These are phyloP conservation scores for Blastobotrys chiropterorum DNA, from an alignment of 805 yeast genomes.

Conservation along the genomic window DNA sequence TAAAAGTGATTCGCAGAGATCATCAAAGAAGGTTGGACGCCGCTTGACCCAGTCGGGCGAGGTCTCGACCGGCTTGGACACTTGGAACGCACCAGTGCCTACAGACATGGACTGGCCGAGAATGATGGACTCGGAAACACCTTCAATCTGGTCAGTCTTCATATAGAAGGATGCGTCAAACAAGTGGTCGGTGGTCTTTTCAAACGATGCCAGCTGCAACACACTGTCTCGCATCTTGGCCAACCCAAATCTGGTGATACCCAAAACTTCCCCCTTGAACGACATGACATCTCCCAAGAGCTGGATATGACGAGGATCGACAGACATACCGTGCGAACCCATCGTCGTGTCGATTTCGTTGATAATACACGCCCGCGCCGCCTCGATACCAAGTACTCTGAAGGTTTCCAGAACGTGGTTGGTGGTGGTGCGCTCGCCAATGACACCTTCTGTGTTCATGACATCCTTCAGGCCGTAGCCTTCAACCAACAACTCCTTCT, in stretches of 20 bases:
- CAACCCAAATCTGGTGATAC: conserved; percentile 95
- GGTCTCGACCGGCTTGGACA: conserved; percentile 36
- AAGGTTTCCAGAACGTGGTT: conserved; percentile 89
- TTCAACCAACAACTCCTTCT: conserved; percentile 85
- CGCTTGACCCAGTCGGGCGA: background rate
- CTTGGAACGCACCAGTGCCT: conserved; percentile 95
- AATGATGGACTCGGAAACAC: conserved; percentile 96
- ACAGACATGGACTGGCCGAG: conserved; percentile 96
- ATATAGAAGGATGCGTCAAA: conserved; percentile 97
- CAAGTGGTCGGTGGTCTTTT: conserved; percentile 95
- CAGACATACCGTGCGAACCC: conserved; percentile 99
- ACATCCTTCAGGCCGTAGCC: conserved; percentile 96
- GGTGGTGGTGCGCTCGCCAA: conserved; percentile 80
- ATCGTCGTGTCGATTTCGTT: conserved; percentile 94
- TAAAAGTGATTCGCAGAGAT: conserved; percentile 22
- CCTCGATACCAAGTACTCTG: conserved; percentile 92
- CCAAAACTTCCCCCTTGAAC: conserved; percentile 95
- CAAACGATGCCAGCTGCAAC: conserved; percentile 92
- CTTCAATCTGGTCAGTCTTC: conserved; percentile 94
- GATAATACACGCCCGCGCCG: conserved; percentile 89
- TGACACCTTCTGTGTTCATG: conserved; percentile 95
- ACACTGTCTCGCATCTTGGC: conserved; percentile 99
- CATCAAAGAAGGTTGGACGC: conserved; percentile 39
- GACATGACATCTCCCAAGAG: conserved; percentile 98
- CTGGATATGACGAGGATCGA: conserved; percentile 98